phyloP scores from a whole-genome alignment of 2,329 filamentous ascomycete genomes.

The Nemania sp. region DNA sequence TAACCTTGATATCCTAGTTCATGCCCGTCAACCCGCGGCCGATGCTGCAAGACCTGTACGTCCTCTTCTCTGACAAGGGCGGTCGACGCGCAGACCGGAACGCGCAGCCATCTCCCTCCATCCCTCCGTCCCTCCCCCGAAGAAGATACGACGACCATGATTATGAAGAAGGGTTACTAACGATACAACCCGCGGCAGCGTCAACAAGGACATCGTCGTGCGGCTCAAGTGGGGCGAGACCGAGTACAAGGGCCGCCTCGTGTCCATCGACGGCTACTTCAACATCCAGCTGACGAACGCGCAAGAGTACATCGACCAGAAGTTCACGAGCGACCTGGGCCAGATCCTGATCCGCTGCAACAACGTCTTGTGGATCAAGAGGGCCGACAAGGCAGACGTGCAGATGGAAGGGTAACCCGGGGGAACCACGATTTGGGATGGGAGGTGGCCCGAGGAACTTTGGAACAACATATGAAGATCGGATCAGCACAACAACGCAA shows the following conservation, averaged over 20 bases:
- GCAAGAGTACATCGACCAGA: conserved; percentile 88
- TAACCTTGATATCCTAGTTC: conserved; percentile 57
- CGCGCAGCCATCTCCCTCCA: neutral
- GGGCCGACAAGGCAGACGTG: conserved; percentile 59
- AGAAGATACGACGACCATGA: neutral
- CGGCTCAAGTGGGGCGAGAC: conserved; percentile 98
- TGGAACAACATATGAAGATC: neutral
- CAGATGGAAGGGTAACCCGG: conserved; percentile 58
- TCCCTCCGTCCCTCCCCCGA: neutral
- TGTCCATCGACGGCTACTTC: conserved; percentile 98
- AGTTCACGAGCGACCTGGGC: conserved; percentile 82
- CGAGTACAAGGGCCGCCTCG: conserved; percentile 92
- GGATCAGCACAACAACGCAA: neutral
- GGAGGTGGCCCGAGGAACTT: neutral
- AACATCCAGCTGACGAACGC: conserved; percentile 92
- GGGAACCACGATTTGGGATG: neutral
- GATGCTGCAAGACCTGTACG: conserved; percentile 89
- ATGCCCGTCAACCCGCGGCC: conserved; percentile 96
- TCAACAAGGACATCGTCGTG: conserved; percentile 88
- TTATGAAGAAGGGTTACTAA: neutral
- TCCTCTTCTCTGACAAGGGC: too few species aligned
- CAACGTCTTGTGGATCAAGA: conserved; percentile 92
- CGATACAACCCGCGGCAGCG: conserved; percentile 50
- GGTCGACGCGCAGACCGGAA: neutral
- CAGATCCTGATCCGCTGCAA: conserved; percentile 97